These are phyloP conservation scores for Luzula sylvatica DNA, from an alignment of 176 grass and related monocot species.

Conservation along the genomic window DNA sequence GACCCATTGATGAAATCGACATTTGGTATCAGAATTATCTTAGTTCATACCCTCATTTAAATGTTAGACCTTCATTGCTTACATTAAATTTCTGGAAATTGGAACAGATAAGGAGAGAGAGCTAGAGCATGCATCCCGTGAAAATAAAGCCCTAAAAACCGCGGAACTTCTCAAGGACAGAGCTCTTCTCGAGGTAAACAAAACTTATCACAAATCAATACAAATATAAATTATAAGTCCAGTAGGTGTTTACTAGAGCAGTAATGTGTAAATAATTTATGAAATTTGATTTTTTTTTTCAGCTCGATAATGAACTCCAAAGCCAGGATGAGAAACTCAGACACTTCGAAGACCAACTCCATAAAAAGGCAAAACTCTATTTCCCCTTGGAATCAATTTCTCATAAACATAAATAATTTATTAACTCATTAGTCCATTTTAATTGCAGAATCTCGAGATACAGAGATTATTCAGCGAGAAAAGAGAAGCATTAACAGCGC, in stretches of 20 bases:
- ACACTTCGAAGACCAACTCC: constrained; percentile 54
- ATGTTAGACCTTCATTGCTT: background rate
- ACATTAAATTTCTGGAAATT: constrained; percentile 9
- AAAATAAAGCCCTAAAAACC: constrained; percentile 68
- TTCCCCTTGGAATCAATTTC: background rate
- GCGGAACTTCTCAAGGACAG: constrained; percentile 74
- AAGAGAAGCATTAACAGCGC: constrained; percentile 67
- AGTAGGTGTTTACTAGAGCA: too few species aligned
- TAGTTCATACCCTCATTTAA: background rate
- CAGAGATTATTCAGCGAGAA: constrained; percentile 57
- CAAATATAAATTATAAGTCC: background rate
- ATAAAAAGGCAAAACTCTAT: constrained; percentile 51
- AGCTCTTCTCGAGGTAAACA: constrained; percentile 60
- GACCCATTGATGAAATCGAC: background rate
- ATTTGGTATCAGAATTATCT: background rate
- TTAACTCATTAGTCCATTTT: background rate
- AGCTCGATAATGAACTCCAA: constrained; percentile 75
- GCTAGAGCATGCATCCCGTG: constrained; percentile 44
- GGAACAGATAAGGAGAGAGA: constrained; percentile 80
- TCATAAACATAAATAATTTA: background rate
- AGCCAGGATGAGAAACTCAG: constrained; percentile 70
- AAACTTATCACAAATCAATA: constrained; percentile 17
- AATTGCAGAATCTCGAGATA: constrained; percentile 66
- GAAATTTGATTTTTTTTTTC: constrained; percentile 13
- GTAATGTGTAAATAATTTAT: background rate